Evolutionary conservation across 2,329 filamentous ascomycete genomes (phyloP), one percentile per base, ranked within the genome.

Genomic region (Periconia sp.): DNA sequence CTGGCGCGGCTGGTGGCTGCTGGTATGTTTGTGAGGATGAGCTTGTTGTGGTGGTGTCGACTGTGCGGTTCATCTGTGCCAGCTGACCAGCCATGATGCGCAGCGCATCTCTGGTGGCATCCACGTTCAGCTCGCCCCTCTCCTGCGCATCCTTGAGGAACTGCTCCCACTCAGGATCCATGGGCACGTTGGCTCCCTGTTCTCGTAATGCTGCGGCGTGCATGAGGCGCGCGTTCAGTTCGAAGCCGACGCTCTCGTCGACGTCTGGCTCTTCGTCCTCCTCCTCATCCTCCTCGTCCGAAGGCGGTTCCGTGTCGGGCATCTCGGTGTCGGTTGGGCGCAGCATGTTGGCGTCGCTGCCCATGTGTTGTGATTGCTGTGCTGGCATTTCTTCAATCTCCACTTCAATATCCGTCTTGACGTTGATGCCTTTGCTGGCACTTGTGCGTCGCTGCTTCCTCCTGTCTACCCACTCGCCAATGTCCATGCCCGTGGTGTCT

Each of bases 131-230:
- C 47, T 73, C 71, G 52, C 86, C 86, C 6, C 82, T 79, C 64
- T 90, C 87, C 46, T 87, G 82, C 42, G 83, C 85, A 63, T 86
- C 85, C 72, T 90, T 90, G 55, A 90, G 76, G 83, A 86, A 90
- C 69, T 88, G 85, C 70, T 90, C 87, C 86, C 85, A 90, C 62
- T 87, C 86, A 57, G 88, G 85, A 65, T 90, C 87, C 60, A 90
- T 79, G 23, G 84, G 80, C 45, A 82, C 79, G 15, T 81, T 79
- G 57, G 85, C 82, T 42, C 85, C 85, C 3, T 84, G 82, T 58
- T 86, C 84, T 51, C 84, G 82, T 45, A 83, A 79, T 15, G 85
- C 85, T 8, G 84, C 85, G 45, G 85, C 83, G 55, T 85, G 83
- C 47, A 84, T 79, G 20, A 90, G 81, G n/a, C 82, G 82, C 67